A percentile compares a stretch with the other conserved stretches of the same genome.
phyloP scores from a whole-genome alignment of 805 yeast genomes.

The Pichia heedii region DNA sequence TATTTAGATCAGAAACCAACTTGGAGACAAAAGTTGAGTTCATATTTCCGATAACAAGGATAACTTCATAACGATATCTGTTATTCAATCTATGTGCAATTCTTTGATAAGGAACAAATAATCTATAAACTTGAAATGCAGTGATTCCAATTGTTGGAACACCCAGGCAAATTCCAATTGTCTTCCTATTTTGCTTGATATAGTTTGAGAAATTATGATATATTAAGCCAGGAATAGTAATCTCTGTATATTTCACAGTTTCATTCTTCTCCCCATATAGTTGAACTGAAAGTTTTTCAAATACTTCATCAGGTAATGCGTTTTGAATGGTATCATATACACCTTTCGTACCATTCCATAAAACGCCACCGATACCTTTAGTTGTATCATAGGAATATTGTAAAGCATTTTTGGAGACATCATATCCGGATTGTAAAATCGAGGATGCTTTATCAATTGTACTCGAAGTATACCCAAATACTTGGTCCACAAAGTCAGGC shows the following conservation, averaged over 20 bases:
- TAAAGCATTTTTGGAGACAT: slow-evolving; percentile 3
- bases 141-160: slow-evolving; percentile 5
- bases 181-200: background rate
- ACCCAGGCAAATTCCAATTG: slow-evolving; percentile 8
- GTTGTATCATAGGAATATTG: slow-evolving; percentile 6
- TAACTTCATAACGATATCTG: slow-evolving; percentile 71
- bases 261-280: background rate
- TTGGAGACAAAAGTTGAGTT: slow-evolving; percentile 62
- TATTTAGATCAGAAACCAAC: slow-evolving; percentile 64
- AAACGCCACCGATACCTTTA: slow-evolving; percentile 1
- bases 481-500: slow-evolving; percentile 17
- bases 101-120: slow-evolving; percentile 24
- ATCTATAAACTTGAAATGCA: slow-evolving; percentile 4
- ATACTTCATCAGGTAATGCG: background rate
- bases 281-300: background rate
- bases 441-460: slow-evolving; percentile 2
- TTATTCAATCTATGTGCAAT: slow-evolving; percentile 54
- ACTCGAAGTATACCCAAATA: slow-evolving; percentile 8
- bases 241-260: background rate
- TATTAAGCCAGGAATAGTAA: background rate
- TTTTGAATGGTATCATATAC: slow-evolving; percentile 1
- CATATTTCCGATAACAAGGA: slow-evolving; percentile 69
- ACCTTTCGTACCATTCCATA: background rate
- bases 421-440: slow-evolving; percentile 1
- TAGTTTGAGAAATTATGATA: background rate